Conservation (phyloP, 805 yeast species). For the Metschnikowia cerradonensis region DNA sequence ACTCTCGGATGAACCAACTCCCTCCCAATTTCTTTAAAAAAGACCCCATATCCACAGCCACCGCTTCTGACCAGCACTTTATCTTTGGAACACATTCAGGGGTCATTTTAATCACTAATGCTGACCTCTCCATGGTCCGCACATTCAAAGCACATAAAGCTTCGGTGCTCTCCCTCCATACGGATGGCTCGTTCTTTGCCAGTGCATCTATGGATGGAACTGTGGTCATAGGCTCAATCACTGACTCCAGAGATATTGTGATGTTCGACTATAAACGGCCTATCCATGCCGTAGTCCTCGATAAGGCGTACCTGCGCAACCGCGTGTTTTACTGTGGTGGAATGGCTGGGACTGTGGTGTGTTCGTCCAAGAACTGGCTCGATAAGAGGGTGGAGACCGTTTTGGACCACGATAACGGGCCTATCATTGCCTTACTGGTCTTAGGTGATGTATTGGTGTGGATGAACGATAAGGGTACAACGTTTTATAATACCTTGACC, state of each 20-base stretch:
- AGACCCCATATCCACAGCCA: slow-evolving; percentile 75
- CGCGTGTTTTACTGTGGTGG: slow-evolving; percentile 83
- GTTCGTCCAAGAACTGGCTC: slow-evolving; percentile 81
- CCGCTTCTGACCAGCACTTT: slow-evolving; percentile 55
- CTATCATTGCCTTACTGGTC: slow-evolving; percentile 64
- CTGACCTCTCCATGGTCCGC: slow-evolving; percentile 58
- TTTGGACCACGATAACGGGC: slow-evolving; percentile 58
- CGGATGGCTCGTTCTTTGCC: slow-evolving; percentile 73
- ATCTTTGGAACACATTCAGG: slow-evolving; percentile 92
- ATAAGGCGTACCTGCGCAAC: slow-evolving; percentile 58
- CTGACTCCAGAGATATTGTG: slow-evolving; percentile 56
- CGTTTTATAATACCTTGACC: slow-evolving; percentile 56
- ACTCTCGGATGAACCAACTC: slow-evolving; percentile 61
- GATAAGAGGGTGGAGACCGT: slow-evolving; percentile 71
- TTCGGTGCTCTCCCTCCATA: slow-evolving; percentile 66
- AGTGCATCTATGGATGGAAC: slow-evolving; percentile 95
- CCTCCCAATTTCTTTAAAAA: slow-evolving; percentile 67
- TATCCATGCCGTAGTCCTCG: slow-evolving; percentile 79
- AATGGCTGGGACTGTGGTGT: slow-evolving; percentile 74
- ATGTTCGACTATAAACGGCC: slow-evolving; percentile 87
- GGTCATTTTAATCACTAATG: slow-evolving; percentile 59
- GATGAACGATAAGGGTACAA: slow-evolving; percentile 81
- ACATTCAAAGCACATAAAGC: slow-evolving; percentile 84
- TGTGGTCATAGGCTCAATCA: slow-evolving; percentile 70
- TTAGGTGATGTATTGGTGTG: slow-evolving; percentile 68